Base-by-base conservation (phyloP, 177 flowering plant genomes). In the Vitis hybrid region DNA sequence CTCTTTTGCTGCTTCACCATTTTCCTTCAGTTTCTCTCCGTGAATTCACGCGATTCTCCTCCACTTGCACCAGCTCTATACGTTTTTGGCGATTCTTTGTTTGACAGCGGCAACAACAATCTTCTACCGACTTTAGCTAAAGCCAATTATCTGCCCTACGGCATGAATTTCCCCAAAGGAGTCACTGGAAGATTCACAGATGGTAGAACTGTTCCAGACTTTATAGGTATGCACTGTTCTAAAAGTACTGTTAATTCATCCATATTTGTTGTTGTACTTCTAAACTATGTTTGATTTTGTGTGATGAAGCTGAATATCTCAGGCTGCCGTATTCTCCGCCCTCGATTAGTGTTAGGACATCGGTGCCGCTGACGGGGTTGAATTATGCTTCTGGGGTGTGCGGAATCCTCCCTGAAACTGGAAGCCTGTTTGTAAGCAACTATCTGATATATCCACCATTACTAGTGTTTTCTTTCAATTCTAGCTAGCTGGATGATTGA, bases 101-200 rank as follows among this genome's bases (percentile, higher is more conserved):
- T 77, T 1, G 94, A 90, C 65, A 78, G 82, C 31, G 92, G 94
- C 19, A 90, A 88, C 78, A 90, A 88, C 66, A 85, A 88, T 69
- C 16, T 71, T 8, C 73, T 88, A 26, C 77, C 75, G 1, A 86
- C 89, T 1, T 2, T 68, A 0, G 77, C 83, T 0, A 84, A 66
- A 77, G 90, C 84, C 0, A 71, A 90, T 71, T 85, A 67, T 69
- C 20, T 2, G 9, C 92, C 92, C 5, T 85, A 90, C 62, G 92
- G 92, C 2, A 51, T 68, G 2, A 69, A 84, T 68, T 85, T 88
- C 67, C 52, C 34, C 10, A 12, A 48, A 15, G 89, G 89, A 18
- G 49, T 67, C n/a, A 86, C 90, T 0, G 94, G 94, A 22, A 81
- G 94, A 58, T 89, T 89, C 71, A 83, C 88, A 16, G 82, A 89